Evolutionary conservation across 306 rosid genomes (phyloP).

Genomic region (Spatholobus suberectus): DNA sequence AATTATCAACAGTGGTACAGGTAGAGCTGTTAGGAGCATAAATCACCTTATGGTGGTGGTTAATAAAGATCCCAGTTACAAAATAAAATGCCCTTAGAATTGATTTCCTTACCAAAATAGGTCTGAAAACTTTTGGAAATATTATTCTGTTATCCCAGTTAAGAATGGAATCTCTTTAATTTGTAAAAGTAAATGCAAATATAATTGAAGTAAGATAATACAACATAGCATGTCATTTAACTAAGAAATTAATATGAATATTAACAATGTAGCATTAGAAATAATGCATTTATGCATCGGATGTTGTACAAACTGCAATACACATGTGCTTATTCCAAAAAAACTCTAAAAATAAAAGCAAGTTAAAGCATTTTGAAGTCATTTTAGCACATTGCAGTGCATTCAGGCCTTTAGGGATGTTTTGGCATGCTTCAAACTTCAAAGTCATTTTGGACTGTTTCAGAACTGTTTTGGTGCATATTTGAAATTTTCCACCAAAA

Average conservation of each 20-base stretch:
- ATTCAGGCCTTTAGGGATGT: not conserved
- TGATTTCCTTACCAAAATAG: not conserved
- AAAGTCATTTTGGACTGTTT: not conserved
- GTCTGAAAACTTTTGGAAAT: not conserved
- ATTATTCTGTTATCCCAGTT: not conserved
- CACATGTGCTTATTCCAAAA: not conserved
- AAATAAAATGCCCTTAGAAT: not conserved
- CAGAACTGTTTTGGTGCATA: not conserved
- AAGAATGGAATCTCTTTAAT: not conserved
- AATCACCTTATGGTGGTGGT: not conserved
- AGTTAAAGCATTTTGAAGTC: not conserved
- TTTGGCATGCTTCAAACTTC: constrained; percentile 10
- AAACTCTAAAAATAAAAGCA: not conserved
- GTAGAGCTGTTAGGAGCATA: not conserved
- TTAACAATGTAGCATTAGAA: not conserved
- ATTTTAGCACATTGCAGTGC: not conserved
- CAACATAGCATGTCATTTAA: too few species aligned
- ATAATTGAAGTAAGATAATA: not conserved
- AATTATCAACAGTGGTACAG: not conserved
- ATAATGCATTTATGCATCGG: not conserved
- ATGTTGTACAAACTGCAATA: not conserved
- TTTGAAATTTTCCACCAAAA: not conserved
- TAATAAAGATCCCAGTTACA: not conserved
- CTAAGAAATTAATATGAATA: too few species aligned
- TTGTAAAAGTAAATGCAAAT: not conserved